These are phyloP conservation scores for Cornus kousa DNA, from an alignment of 148 eudicot species.

Conservation along the genomic window DNA sequence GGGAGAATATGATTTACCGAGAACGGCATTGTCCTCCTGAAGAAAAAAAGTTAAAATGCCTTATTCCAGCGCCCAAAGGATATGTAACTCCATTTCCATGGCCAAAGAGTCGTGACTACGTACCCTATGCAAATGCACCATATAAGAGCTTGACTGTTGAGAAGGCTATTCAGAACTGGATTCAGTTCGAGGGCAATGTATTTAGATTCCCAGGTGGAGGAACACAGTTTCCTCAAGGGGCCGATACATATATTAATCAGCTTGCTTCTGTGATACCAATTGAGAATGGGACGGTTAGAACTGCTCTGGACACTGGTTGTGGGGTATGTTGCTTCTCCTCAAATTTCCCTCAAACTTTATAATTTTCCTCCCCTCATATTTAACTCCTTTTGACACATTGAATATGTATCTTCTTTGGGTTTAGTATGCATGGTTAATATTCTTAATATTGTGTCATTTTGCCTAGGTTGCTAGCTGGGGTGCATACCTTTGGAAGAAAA, in stretches of 20 bases:
- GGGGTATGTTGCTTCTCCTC: slow-evolving; percentile 22
- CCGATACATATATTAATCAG: slow-evolving; percentile 34
- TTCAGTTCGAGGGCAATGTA: slow-evolving; percentile 30
- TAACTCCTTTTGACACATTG: not conserved
- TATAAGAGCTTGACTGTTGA: slow-evolving; percentile 39
- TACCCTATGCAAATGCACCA: slow-evolving; percentile 38
- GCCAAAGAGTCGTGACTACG: slow-evolving; percentile 40
- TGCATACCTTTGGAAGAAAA: slow-evolving; percentile 57
- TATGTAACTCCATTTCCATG: slow-evolving; percentile 35
- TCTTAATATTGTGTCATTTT: not conserved
- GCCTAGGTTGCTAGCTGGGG: slow-evolving; percentile 79
- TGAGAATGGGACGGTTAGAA: slow-evolving; percentile 32
- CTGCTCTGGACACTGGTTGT: slow-evolving; percentile 44
- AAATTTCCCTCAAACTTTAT: not conserved
- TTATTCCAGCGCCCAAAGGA: slow-evolving; percentile 41
- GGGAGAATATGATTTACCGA: slow-evolving; percentile 35
- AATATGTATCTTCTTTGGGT: not conserved
- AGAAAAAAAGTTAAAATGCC: slow-evolving; percentile 34
- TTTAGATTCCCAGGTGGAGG: slow-evolving; percentile 41
- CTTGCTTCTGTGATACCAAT: slow-evolving; percentile 38
- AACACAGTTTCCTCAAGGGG: slow-evolving; percentile 36
- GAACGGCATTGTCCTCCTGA: slow-evolving; percentile 45
- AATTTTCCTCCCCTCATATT: not conserved
- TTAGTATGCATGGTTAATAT: not conserved
- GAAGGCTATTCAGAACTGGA: slow-evolving; percentile 38